Base-by-base conservation (phyloP, 2,329 filamentous ascomycete species). In the Colletotrichum echinochloae region DNA sequence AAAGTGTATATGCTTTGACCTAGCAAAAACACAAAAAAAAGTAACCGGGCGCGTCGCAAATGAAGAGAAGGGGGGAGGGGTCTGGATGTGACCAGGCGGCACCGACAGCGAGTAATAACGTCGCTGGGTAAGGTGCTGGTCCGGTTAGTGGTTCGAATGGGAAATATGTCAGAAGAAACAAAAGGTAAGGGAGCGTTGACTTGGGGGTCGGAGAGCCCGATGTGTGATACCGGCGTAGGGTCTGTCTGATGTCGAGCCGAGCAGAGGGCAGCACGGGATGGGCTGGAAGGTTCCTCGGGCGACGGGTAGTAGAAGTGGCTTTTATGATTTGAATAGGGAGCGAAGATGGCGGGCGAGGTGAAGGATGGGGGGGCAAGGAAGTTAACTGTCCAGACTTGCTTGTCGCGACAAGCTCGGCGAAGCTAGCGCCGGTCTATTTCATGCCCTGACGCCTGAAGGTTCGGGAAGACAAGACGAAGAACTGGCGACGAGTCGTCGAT, bases 121-220 rank as follows among this genome's bases (percentile, higher is more conserved):
- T 67, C 56, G 67, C 56, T 63, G 23, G 28, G 44, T 37, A 37
- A 56, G 46, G 41, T 57, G 64, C 46, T 30, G 56, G 48, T 49
- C 65, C 23, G 52, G 18, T 41, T 49, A 49, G 16, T 33, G 63
- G 64, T 52, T 55, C 52, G 41, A 56, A 54, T 35, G 30, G 66
- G 16, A 37, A 23, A 70, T n/a, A 46, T 56, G 56, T 51, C 66
- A 70, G 51, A 66, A 55, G 33, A 71, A 59, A 71, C 28, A 54
- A 71, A n/a, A 71, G 69, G 69, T 71, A 71, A 70, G 69, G 69
- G 52, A 69, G 69, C 69, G 69, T 69, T 63, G 69, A 69, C 69
- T 71, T 68, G 65, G 65, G 62, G 54, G 57, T 30, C 65, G 67
- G 65, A 49, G 69, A 48, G 69, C 67, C 65, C 65, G 49, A 69